Base-by-base conservation (phyloP, 768 basidiomycete genomes). In the Boletus eberwhitei region DNA sequence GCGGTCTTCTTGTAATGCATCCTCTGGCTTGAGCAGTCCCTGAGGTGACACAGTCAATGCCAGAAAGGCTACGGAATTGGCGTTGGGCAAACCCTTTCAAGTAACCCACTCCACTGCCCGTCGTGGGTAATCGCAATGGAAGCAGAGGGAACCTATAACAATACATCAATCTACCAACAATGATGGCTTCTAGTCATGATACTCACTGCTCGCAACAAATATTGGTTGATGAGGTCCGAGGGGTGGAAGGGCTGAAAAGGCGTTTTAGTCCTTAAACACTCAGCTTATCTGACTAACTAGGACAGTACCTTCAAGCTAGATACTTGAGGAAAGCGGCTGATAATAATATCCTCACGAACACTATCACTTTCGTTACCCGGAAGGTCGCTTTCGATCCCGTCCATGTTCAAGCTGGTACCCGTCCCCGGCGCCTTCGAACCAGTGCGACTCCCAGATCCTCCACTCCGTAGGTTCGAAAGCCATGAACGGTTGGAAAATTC, bases 41-140 rank as follows among this genome's bases (percentile, higher is more conserved):
- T 54, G 13, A 8, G 26, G 12, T 21, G 4, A 29, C 5, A 31
- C 2, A 17, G 7, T 49, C 22, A 9, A 35, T 8, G 12, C 17
- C 12, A 16, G 4, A 16, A n/a, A 7, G 8, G 2, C 8, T 17
- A 14, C 8, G 2, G 19, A 24, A 29, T 4, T 13, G 17, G 22
- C 17, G 21, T 22, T 6, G 12, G 22, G 45, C 45, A 17, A 42
- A 61, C 59, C 14, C 31, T 26, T 7, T 50, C 29, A 19, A 58
- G 40, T 39, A 61, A 29, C 9, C 22, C 32, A 22, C 4, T 31
- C 62, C 61, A 64, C 40, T 42, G 47, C 17, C 29, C 16, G 31
- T 61, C 54, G 26, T 57, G 53, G 21, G 54, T 53, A 26, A 59
- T 31, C 8, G 56, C 48, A n/a, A 61, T 24, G 11, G 34, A 32